Base-by-base conservation (phyloP, 805 yeast genomes). In the Candida sakaeoensis region DNA sequence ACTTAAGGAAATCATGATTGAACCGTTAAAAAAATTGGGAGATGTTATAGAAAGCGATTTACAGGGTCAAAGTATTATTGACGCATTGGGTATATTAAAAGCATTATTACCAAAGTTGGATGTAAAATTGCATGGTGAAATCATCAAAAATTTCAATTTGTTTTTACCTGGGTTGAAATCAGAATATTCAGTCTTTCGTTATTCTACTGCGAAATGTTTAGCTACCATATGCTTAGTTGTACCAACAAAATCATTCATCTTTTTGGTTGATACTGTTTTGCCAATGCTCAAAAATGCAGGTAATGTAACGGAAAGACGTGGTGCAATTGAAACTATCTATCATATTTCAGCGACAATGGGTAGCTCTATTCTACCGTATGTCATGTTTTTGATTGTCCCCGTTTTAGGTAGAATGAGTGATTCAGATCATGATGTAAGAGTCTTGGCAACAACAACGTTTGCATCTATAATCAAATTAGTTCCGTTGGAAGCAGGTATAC, bases 341-440 rank as follows among this genome's bases (percentile, higher is more conserved):
- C 97, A 93, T 55, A 68, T 93, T 34, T 79, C 95, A 2, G 70
- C 72, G 28, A 75, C 84, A 3, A 88, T 93, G 96, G 97, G 95
- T 1, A 70, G 86, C 6, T 85, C 78, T 44, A 88, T 95, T 41
- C 66, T 93, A 45, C 99, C 99, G 0, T 93, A 91, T 60, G 90
- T 93, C 35, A 95, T 93, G 26, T 93, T 93, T 59, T 74, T 93
- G 52, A 88, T 93, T 58, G 98, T 95, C 19, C 99, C 99, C 8
- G 88, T 93, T 3, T 69, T 93, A 50, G 99, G 99, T 33, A 76
- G 99, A 55, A 93, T 93, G 99, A 90, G 96, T 71, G 99, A 93
- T 60, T 72, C 95, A 1, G 87, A 91, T 55, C 74, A 73, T 38
- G 96, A 87, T 55, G 82, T 90, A n/a, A 77, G 99, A 52, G 73